Conservation (phyloP, 495 filamentous ascomycete species). For the Penicillium silybi region DNA sequence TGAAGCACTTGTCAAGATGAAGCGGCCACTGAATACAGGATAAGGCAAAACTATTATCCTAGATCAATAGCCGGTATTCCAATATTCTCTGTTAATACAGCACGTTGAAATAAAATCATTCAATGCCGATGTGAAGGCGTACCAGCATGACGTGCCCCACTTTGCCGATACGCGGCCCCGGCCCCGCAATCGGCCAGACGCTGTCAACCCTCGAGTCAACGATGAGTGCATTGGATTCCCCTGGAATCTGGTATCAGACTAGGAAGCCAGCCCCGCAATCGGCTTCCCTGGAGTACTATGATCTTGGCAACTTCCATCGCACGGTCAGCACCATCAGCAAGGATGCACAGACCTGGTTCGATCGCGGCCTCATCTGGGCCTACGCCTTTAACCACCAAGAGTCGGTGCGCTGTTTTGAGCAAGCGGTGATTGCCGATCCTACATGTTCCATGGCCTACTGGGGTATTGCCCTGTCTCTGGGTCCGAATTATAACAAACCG, state of each 20-base stretch:
- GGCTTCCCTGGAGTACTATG: constrained; percentile 38
- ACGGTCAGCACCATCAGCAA: constrained; percentile 39
- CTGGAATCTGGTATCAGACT: constrained; percentile 7
- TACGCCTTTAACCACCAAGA: constrained; percentile 67
- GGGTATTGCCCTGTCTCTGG: constrained; percentile 61
- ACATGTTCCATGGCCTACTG: constrained; percentile 61
- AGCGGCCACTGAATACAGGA: no score
- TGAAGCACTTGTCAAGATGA: no score
- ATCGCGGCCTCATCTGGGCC: constrained; percentile 59
- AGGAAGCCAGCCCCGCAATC: constrained; percentile 5
- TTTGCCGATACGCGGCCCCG: background rate
- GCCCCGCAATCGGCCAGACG: background rate
- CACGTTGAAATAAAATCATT: no score
- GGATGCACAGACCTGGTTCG: constrained; percentile 56
- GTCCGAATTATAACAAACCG: constrained; percentile 73
- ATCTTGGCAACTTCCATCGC: constrained; percentile 53
- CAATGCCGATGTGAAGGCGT: no score
- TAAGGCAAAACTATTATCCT: no score
- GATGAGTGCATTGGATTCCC: background rate
- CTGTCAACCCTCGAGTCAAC: background rate
- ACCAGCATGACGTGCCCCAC: background rate
- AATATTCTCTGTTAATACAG: no score
- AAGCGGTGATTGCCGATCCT: constrained; percentile 49
- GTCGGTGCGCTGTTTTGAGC: constrained; percentile 54
- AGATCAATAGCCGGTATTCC: no score